Base-by-base conservation (phyloP, 345 rosid genomes). In the Populus simonii region DNA sequence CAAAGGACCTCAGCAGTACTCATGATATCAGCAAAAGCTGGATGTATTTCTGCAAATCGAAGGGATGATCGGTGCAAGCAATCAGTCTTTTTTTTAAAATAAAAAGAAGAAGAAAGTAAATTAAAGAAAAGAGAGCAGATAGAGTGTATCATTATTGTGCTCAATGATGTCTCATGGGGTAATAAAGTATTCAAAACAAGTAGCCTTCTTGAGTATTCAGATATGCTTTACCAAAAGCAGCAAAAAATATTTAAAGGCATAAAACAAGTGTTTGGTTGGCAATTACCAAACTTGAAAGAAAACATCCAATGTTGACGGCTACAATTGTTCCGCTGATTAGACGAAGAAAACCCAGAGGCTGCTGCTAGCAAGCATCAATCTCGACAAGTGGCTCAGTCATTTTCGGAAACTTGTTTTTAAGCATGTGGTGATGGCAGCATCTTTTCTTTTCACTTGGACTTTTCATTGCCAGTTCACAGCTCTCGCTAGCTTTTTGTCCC, bases 131-230 rank as follows among this genome's bases (percentile, higher is more conserved):
- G 25, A 38, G 6, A 22, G 11, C 36, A 4, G 29, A 22, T 38
- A 41, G 38, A 71, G 66, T 13, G 29, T 33, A 69, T 68, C 31
- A 41, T 29, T 15, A 49, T 22, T 13, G 29, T n/a, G 67, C 38
- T 62, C 43, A 47, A 78, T 78, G 47, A 68, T 78, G 80, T 68
- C 76, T 35, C 72, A 78, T 51, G 5, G 75, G 5, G 75, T 63
- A 80, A 49, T 57, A 55, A 76, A 61, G 75, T 16, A 69, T 38
- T 23, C 49, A 41, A 72, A 72, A 6, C 67, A 36, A 33, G 59
- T 0, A 18, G 59, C 3, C 13, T 41, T 41, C 12, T 41, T 12
- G 12, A 41, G 45, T 2, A 10, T 9, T 2, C 45, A 41, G 45
- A 12, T 9, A 41, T 41, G 45, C 15, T 53, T 18, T 20, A 53